Base-by-base conservation (phyloP, 371 early-diverging fungal species). In the Circinella minor region DNA sequence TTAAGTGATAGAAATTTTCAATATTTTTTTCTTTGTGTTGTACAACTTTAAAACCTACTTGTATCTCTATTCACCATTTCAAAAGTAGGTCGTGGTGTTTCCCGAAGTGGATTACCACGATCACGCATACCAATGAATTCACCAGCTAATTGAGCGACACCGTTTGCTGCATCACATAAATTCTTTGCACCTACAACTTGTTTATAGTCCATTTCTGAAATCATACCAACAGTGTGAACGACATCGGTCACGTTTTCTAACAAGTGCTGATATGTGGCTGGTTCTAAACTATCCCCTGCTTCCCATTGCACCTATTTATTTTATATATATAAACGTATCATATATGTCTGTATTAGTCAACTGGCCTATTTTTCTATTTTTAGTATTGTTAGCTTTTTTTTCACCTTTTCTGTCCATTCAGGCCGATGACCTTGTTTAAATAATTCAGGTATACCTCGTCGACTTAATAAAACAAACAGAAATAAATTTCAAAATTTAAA, bases 41-140 rank as follows among this genome's bases (percentile, higher is more conserved):
- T 48, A n/a, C 49, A 6, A 46, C 38, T 46, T 9, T 37, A 17
- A n/a, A 36, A 13, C 49, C 67, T 82, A 88, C 90, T 92, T 37
- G 93, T 91, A 74, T 93, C 93, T 47, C 92, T 85, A 72, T 93
- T 93, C 69, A 91, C 85, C 37, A 59, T 77, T 73, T 92, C 92
- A 70, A 88, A 91, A 0, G 86, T 86, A 4, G 74, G 71, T 55
- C 68, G 67, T 20, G 73, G 66, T 7, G 71, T 60, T 37, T 74
- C 76, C 55, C 80, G 74, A 38, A 85, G 70, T 17, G 83, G 83
- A 57, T 88, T 83, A 17, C 87, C 75, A 63, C 85, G 61, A 77
- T 79, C 76, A 43, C 77, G 62, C 74, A 77, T 75, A 6, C 81
- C 81, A 10, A 77, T 55, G 18, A 79, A 14, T 59, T 72, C 72